Percentiles rank a stretch among this genome's conserved stretches.
Conservation (phyloP, 495 filamentous ascomycete genomes). For the Amphirosellinia nigrospora region DNA sequence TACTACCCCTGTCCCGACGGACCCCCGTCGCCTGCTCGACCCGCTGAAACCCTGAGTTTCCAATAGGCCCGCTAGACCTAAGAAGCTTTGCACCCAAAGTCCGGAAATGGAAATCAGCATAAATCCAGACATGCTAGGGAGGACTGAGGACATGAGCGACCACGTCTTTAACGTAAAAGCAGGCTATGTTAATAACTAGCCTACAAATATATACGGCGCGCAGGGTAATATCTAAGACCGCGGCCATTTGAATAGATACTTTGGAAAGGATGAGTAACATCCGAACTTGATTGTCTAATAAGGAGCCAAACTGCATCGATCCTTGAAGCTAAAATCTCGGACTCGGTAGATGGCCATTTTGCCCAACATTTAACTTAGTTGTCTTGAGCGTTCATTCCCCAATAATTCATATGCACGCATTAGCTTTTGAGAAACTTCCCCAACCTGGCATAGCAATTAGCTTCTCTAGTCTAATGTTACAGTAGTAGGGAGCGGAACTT, state of each 20-base stretch:
- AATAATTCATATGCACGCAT: slow-evolving; percentile 6
- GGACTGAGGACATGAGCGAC: too few relatives aligned
- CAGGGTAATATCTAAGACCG: too few relatives aligned
- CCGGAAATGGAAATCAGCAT: too few relatives aligned
- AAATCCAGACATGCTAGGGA: background rate
- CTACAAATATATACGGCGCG: too few relatives aligned
- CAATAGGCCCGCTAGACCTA: background rate
- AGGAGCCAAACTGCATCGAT: background rate
- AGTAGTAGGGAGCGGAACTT: slow-evolving; percentile 16
- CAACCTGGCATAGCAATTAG: too few relatives aligned
- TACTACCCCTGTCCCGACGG: background rate
- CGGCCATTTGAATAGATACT: background rate
- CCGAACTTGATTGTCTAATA: background rate
- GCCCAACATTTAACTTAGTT: background rate
- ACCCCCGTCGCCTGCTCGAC: background rate
- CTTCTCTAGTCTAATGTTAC: background rate
- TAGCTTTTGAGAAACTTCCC: background rate
- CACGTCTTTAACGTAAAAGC: too few relatives aligned
- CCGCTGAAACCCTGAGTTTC: slow-evolving; percentile 12
- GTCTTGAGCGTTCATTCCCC: background rate
- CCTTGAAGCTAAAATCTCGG: background rate
- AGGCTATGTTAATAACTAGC: too few relatives aligned
- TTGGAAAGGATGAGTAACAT: background rate
- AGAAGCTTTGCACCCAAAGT: too few relatives aligned
- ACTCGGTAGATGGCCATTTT: too few relatives aligned